Conservation (phyloP, 768 basidiomycete species). For the Serendipita sp. region DNA sequence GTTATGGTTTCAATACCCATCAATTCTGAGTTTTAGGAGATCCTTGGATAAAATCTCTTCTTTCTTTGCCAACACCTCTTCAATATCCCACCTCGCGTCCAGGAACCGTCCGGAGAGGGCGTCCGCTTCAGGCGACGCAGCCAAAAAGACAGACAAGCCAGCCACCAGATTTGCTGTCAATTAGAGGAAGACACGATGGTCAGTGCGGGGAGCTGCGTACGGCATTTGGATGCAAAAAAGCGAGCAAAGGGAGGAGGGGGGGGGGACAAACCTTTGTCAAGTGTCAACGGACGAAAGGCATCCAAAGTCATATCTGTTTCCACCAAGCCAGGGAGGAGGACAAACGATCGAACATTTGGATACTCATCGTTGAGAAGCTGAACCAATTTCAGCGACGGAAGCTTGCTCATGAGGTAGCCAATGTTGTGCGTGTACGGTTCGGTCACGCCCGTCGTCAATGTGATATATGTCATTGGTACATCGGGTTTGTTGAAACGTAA, state of each 20-base stretch:
- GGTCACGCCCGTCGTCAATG: not conserved
- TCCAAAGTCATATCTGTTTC: not conserved
- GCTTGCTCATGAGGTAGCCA: not conserved
- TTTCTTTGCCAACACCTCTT: not conserved
- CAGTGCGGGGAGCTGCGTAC: not conserved
- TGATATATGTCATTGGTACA: not conserved
- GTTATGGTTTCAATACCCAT: not conserved
- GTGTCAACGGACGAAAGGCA: not conserved
- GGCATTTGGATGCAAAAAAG: no score
- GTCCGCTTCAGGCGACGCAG: not conserved
- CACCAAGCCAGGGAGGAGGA: not conserved
- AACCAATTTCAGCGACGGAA: not conserved
- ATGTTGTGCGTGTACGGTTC: not conserved
- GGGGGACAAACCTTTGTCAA: not conserved
- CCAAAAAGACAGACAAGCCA: not conserved
- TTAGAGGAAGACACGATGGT: not conserved
- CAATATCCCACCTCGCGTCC: not conserved
- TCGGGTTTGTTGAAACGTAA: not conserved
- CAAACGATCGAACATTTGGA: not conserved
- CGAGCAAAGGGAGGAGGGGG: not conserved
- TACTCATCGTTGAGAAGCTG: not conserved
- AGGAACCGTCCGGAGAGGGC: not conserved
- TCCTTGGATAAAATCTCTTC: constrained; percentile 1
- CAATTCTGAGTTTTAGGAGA: not conserved
- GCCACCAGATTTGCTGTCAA: not conserved